Evolutionary conservation across 164 flowering plant species (phyloP).

Genomic region (Dillenia suffruticosa): DNA sequence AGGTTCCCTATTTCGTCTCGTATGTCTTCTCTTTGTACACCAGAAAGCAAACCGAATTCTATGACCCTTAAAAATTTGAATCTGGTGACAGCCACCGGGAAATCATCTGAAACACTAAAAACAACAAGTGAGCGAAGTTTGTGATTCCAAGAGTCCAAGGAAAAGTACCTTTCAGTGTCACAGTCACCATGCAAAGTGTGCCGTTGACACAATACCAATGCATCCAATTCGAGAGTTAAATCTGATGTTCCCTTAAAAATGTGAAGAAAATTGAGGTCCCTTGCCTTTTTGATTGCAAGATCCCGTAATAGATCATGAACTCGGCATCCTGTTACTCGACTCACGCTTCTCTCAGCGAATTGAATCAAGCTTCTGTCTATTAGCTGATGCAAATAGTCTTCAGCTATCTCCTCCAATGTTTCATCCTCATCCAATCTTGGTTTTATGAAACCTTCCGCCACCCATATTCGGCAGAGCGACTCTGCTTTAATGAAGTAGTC

Average conservation of each 20-base stretch:
- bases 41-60: neutral
- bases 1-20: neutral
- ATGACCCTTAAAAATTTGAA: constrained; percentile 8
- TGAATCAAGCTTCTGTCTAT: constrained; percentile 12
- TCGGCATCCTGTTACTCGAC: constrained; percentile 2
- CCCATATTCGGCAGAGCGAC: constrained; percentile 10
- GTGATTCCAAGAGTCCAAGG: neutral
- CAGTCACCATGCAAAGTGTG: neutral
- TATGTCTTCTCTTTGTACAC: no score
- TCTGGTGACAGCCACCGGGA: neutral
- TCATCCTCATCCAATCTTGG: neutral
- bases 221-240: neutral
- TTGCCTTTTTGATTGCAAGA: constrained; percentile 1
- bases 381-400: constrained; percentile 10
- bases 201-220: neutral
- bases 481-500: neutral
- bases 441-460: constrained; percentile 16
- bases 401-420: constrained; percentile 14
- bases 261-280: constrained; percentile 6
- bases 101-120: constrained; percentile 5
- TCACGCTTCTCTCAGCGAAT: neutral
- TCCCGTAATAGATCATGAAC: constrained; percentile 17
- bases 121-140: constrained; percentile 6
- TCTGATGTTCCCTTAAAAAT: neutral
- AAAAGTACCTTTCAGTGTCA: neutral